Evolutionary conservation across 2,329 filamentous ascomycete species (phyloP), one percentile per base, ranked within the genome.

Genomic region (Fusarium domesticum): DNA sequence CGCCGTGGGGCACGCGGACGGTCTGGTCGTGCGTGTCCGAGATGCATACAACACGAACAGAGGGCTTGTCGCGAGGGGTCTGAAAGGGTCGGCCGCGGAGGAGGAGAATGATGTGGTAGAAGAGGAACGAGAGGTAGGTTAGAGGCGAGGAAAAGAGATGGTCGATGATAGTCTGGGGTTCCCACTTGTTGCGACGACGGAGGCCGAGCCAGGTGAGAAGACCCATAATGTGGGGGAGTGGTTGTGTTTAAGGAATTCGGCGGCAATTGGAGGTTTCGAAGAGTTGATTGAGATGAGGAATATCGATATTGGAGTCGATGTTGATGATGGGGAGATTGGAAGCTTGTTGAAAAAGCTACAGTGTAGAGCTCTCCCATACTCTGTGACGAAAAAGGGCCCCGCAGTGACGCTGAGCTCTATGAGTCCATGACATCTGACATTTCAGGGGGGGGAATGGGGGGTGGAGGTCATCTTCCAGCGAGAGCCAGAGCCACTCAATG

Each of bases 11-110:
- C 1, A 95, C 74, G 15, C 66, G 57, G 6, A 80, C 70, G 8
- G 75, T 74, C 33, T 77, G 74, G 47, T 80, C 81, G 69, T 96
- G 92, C 0, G 92, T 96, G 69, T 96, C 92, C 8, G 89, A 92
- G 52, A 96, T 81, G 68, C 89, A 95, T 51, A 96, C 87, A 18
- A 96, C 77, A 47, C 83, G 83, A 61, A 96, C 80, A 6, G 79
- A 70, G 1, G 70, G 72, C 43, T 71, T 72, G 43, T 74, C 70
- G 23, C 71, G 71, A 2, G 81, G 76, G 10, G 83, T 79, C 14
- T 65, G 71, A 54, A 82, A 80, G 1, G 87, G 81, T 10, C 74
- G 66, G 2, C 86, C 84, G 19, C 88, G 85, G 3, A 95, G 76
- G 56, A 74, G 72, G 28, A 85, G 77, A 43, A 92, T 68, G 37